These are phyloP conservation scores for Leishmania amazonensis DNA, from an alignment of 208 protist genomes.

Conservation along the genomic window DNA sequence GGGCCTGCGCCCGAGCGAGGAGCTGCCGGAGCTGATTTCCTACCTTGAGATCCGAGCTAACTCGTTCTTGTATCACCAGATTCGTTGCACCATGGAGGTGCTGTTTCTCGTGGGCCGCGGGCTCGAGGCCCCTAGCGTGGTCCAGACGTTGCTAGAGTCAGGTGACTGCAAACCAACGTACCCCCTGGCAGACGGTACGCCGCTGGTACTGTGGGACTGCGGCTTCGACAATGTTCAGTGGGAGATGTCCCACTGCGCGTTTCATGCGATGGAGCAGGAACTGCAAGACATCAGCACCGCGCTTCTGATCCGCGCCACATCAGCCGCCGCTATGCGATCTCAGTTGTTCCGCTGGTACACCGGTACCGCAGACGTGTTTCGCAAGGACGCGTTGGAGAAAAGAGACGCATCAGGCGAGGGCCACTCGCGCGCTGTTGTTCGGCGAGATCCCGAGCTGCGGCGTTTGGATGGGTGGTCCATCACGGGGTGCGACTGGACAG, in stretches of 20 bases:
- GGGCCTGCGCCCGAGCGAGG: conserved; percentile 55
- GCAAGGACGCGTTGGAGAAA: neutral
- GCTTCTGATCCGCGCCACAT: conserved; percentile 59
- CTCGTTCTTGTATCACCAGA: conserved; percentile 98
- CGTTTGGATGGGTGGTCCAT: conserved; percentile 61
- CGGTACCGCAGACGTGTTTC: conserved; percentile 30
- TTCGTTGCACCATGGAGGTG: conserved; percentile 95
- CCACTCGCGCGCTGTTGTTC: neutral
- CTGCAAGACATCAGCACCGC: conserved; percentile 82
- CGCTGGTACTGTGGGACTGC: conserved; percentile 88
- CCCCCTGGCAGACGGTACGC: conserved; percentile 73
- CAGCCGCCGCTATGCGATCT: conserved; percentile 56
- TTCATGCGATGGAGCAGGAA: conserved; percentile 53
- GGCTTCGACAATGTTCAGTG: conserved; percentile 62
- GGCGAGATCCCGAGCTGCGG: conserved; percentile 6
- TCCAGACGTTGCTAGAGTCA: conserved; percentile 59
- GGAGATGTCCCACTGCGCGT: conserved; percentile 61
- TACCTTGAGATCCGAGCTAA: conserved; percentile 92
- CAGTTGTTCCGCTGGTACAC: conserved; percentile 77
- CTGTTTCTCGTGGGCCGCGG: conserved; percentile 89
- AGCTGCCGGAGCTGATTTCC: conserved; percentile 68
- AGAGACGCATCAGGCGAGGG: neutral
- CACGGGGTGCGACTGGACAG: conserved; percentile 83
- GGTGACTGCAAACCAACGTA: conserved; percentile 82
- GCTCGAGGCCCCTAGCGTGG: conserved; percentile 64